A percentile compares a stretch with the other conserved stretches of the same genome.
Evolutionary conservation across 345 rosid genomes (phyloP).

Genomic region (Linum trigynum): DNA sequence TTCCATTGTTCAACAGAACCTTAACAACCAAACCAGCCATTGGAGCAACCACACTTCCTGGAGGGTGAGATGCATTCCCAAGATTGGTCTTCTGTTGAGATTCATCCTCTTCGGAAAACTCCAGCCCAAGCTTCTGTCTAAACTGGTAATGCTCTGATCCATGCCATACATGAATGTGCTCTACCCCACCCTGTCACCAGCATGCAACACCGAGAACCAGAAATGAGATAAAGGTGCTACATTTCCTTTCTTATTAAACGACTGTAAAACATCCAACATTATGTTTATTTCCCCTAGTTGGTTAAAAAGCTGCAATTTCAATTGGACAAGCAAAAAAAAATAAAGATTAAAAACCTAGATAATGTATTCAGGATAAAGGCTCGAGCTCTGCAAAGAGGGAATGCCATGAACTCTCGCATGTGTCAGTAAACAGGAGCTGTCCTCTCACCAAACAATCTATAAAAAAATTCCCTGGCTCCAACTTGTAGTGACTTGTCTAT

Average conservation of each 20-base stretch:
- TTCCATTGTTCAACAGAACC: slow-evolving; percentile 62
- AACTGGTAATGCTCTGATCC: slow-evolving; percentile 58
- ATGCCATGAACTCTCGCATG: too few relatives aligned
- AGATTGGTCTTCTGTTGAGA: slow-evolving; percentile 42
- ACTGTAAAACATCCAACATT: neutral
- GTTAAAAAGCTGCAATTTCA: neutral
- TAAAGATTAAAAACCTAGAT: neutral
- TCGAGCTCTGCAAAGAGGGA: neutral
- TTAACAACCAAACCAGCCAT: slow-evolving; percentile 96
- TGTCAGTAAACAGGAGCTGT: too few relatives aligned
- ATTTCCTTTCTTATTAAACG: neutral
- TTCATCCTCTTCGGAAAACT: slow-evolving; percentile 48
- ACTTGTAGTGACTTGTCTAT: too few relatives aligned
- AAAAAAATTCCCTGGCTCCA: too few relatives aligned
- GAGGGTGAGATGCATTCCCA: slow-evolving; percentile 45
- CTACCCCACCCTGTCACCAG: slow-evolving; percentile 44
- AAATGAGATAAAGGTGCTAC: neutral
- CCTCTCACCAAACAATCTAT: too few relatives aligned
- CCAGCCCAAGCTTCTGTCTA: slow-evolving; percentile 50
- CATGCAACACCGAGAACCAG: neutral
- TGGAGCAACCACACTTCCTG: slow-evolving; percentile 68
- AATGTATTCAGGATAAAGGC: neutral
- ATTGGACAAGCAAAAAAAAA: neutral
- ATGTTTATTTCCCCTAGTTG: neutral
- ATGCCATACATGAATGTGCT: slow-evolving; percentile 70